Conservation (phyloP, 1,139 yeast species). For the Blastobotrys proliferans region DNA sequence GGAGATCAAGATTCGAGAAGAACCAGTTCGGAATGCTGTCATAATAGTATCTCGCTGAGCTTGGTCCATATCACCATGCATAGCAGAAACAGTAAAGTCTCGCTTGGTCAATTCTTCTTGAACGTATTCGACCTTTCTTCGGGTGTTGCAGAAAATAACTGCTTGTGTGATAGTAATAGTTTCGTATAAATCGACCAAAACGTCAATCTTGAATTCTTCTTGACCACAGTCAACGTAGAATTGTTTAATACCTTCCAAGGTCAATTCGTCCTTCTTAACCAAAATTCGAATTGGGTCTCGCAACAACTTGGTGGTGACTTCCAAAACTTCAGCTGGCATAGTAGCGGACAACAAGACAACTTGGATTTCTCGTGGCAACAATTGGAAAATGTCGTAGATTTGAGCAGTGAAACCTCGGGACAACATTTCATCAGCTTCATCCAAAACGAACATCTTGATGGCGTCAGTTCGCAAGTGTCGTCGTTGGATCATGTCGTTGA, state of each 20-base stretch:
- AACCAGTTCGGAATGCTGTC: slow-evolving; percentile 59
- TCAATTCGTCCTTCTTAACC: slow-evolving; percentile 84
- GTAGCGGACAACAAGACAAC: slow-evolving; percentile 96
- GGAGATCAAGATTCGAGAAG: slow-evolving; percentile 77
- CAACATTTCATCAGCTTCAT: slow-evolving; percentile 92
- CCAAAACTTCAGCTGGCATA: slow-evolving; percentile 76
- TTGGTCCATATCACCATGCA: slow-evolving; percentile 98
- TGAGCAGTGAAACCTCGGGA: slow-evolving; percentile 91
- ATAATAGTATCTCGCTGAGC: slow-evolving; percentile 84
- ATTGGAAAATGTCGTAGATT: slow-evolving; percentile 81
- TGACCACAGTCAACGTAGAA: slow-evolving; percentile 80
- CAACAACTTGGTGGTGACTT: slow-evolving; percentile 82
- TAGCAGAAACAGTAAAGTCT: slow-evolving; percentile 83
- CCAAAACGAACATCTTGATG: slow-evolving; percentile 78
- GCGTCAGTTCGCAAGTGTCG: slow-evolving; percentile 62
- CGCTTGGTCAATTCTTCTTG: slow-evolving; percentile 71
- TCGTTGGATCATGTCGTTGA: slow-evolving; percentile 80
- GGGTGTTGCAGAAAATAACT: slow-evolving; percentile 92
- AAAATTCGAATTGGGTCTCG: slow-evolving; percentile 86
- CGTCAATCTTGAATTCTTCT: slow-evolving; percentile 95
- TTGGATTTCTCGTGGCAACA: slow-evolving; percentile 76
- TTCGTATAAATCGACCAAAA: slow-evolving; percentile 88
- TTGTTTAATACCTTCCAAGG: slow-evolving; percentile 87
- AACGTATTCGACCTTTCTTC: slow-evolving; percentile 88
- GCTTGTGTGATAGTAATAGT: slow-evolving; percentile 94